Evolutionary conservation across 2,329 filamentous ascomycete species (phyloP).

Genomic region (Cytospora mali): DNA sequence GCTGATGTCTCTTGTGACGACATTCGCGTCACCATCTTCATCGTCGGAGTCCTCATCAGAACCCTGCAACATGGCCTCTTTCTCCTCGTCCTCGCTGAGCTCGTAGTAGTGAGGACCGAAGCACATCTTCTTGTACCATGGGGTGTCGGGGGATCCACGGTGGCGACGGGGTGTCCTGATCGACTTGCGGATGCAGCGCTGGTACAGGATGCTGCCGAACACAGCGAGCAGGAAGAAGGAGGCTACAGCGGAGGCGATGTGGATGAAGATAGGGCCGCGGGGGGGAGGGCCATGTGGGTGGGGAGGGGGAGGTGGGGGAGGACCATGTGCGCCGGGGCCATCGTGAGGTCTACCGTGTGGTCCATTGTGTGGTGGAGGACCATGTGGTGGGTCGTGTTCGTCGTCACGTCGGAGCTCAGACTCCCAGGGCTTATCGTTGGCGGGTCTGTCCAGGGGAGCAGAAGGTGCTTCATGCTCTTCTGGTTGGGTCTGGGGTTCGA

Average conservation of each 20-base stretch:
- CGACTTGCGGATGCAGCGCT: conserved; percentile 33
- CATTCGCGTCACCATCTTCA: conserved; percentile 37
- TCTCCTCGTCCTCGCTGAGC: conserved; percentile 40
- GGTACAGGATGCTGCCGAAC: conserved; percentile 33
- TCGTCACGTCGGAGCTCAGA: conserved; percentile 23
- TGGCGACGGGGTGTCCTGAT: conserved; percentile 13
- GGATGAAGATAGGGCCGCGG: conserved; percentile 9
- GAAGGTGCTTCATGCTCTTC: neutral
- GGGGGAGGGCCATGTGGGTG: neutral
- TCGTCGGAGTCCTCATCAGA: conserved; percentile 25
- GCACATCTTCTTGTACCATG: conserved; percentile 27
- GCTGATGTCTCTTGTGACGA: conserved; percentile 54
- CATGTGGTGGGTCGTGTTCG: conserved; percentile 10
- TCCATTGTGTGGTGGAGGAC: conserved; percentile 6
- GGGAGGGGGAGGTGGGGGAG: neutral
- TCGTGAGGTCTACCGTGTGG: conserved; percentile 20
- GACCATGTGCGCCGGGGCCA: conserved; percentile 1
- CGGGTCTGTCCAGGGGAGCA: neutral
- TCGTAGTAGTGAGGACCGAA: conserved; percentile 29
- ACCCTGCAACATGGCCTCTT: conserved; percentile 39
- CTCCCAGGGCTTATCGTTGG: conserved; percentile 17
- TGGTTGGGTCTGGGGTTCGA: neutral
- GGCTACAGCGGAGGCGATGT: conserved; percentile 24
- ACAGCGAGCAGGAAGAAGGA: conserved; percentile 34
- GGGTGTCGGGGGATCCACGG: conserved; percentile 16